These are phyloP conservation scores for Suillus discolor DNA, from an alignment of 768 basidiomycete genomes.

Conservation along the genomic window DNA sequence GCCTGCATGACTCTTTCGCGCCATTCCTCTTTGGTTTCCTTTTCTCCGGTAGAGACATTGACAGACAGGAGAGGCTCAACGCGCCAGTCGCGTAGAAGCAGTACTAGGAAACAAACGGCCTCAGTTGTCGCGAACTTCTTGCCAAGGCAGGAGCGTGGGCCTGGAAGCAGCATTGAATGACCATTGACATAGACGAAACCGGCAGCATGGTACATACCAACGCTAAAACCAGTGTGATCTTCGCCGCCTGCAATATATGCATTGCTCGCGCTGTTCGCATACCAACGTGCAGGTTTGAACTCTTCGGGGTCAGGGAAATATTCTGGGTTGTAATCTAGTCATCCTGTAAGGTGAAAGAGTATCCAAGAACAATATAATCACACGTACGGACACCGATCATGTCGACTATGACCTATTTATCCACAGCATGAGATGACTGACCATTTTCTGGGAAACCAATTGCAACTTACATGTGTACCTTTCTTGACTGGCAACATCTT, in stretches of 20 bases:
- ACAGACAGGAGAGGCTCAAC: slow-evolving; percentile 45
- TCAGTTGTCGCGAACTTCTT: slow-evolving; percentile 57
- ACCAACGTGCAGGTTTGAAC: slow-evolving; percentile 43
- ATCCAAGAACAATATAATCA: neutral
- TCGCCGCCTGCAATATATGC: slow-evolving; percentile 16
- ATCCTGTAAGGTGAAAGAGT: slow-evolving; percentile 18
- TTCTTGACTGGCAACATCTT: slow-evolving; percentile 24
- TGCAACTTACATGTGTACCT: slow-evolving; percentile 21
- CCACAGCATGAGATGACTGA: neutral
- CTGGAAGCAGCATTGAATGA: slow-evolving; percentile 24
- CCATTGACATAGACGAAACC: neutral
- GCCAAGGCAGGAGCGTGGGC: slow-evolving; percentile 56
- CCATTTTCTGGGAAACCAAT: neutral
- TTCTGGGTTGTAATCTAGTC: slow-evolving; percentile 38
- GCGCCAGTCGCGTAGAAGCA: slow-evolving; percentile 54
- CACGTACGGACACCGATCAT: slow-evolving; percentile 32
- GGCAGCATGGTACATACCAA: slow-evolving; percentile 17
- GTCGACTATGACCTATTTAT: slow-evolving; percentile 28
- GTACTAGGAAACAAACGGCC: slow-evolving; percentile 52
- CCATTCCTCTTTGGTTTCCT: slow-evolving; percentile 26
- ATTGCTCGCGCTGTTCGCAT: slow-evolving; percentile 16
- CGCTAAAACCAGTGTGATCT: slow-evolving; percentile 26
- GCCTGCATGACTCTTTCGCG: slow-evolving; percentile 24
- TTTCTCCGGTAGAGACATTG: slow-evolving; percentile 12
- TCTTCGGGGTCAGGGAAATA: slow-evolving; percentile 40